Evolutionary conservation across 805 yeast species (phyloP).

Genomic region (Pichia gijzeniarum): DNA sequence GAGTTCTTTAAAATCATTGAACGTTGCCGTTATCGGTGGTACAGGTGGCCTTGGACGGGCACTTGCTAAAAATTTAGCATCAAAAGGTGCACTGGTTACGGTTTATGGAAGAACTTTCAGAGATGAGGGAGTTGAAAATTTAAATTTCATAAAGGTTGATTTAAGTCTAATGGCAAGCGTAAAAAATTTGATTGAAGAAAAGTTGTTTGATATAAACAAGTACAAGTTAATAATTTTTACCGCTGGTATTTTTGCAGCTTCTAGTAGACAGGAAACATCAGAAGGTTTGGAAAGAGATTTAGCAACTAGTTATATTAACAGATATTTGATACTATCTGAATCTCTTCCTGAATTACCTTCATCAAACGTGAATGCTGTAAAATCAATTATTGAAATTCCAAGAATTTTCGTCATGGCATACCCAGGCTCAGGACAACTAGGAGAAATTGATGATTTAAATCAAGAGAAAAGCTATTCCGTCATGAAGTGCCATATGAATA

Average conservation of each 20-base stretch:
- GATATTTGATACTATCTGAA: constrained; percentile 25
- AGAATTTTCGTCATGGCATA: constrained; percentile 35
- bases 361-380: too few species aligned
- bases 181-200: background rate
- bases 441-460: constrained; percentile 32
- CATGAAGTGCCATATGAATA: constrained; percentile 31
- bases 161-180: constrained; percentile 27
- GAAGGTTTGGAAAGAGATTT: constrained; percentile 36
- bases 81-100: constrained; percentile 28
- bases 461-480: constrained; percentile 28
- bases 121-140: constrained; percentile 23
- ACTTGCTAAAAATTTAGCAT: constrained; percentile 22
- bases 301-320: constrained; percentile 34
- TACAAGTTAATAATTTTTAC: constrained; percentile 32
- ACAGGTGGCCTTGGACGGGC: constrained; percentile 37
- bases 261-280: constrained; percentile 27
- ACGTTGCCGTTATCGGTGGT: constrained; percentile 33
- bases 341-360: background rate
- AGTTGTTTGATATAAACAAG: constrained; percentile 18
- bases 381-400: constrained; percentile 26
- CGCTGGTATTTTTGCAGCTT: constrained; percentile 35
- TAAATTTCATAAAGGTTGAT: constrained; percentile 31
- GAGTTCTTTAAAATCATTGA: constrained; percentile 7
- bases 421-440: constrained; percentile 32
- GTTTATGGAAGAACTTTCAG: constrained; percentile 33